Percentiles rank a stretch among this genome's conserved stretches.
phyloP scores from a whole-genome alignment of 768 basidiomycete genomes.

The Russula dissimulans region DNA sequence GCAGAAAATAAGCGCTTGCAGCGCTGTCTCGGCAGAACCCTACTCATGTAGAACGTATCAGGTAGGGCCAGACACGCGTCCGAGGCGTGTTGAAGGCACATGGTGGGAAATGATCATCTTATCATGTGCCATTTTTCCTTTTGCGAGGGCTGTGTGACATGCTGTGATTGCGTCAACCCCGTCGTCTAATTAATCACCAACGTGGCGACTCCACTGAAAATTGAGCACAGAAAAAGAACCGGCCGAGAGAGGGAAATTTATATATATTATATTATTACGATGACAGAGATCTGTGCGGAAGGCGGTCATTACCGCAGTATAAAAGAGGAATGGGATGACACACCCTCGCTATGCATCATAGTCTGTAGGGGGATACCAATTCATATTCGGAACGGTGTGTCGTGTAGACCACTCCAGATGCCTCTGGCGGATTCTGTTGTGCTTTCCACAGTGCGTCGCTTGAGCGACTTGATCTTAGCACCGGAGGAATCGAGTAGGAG shows the following conservation, averaged over 20 bases:
- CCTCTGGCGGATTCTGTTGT: slow-evolving; percentile 74
- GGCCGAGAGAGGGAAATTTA: not conserved
- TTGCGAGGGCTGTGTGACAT: slow-evolving; percentile 11
- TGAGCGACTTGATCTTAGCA: slow-evolving; percentile 72
- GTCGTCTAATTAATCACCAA: slow-evolving; percentile 7
- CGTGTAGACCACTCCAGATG: slow-evolving; percentile 84
- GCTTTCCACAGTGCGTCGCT: slow-evolving; percentile 65
- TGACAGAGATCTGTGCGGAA: not conserved
- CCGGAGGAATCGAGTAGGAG: slow-evolving; percentile 84
- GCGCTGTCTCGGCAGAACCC: not conserved
- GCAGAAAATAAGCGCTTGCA: not conserved
- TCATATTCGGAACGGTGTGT: slow-evolving; percentile 51
- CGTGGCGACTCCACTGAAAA: not conserved
- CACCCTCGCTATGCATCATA: slow-evolving; percentile 7
- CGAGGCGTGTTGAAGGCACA: slow-evolving; percentile 13
- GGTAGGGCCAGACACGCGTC: slow-evolving; percentile 7
- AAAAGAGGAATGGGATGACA: not conserved
- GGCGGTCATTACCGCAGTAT: not conserved
- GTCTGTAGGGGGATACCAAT: not conserved
- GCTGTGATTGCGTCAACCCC: slow-evolving; percentile 16
- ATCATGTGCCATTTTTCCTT: slow-evolving; percentile 5
- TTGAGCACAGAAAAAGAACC: not conserved
- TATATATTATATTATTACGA: not conserved
- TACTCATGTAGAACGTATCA: no score
- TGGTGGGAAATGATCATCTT: slow-evolving; percentile 9